A percentile compares a stretch with the other conserved stretches of the same genome.
These are phyloP conservation scores for Darksidea phi DNA, from an alignment of 495 filamentous ascomycete species.

Conservation along the genomic window DNA sequence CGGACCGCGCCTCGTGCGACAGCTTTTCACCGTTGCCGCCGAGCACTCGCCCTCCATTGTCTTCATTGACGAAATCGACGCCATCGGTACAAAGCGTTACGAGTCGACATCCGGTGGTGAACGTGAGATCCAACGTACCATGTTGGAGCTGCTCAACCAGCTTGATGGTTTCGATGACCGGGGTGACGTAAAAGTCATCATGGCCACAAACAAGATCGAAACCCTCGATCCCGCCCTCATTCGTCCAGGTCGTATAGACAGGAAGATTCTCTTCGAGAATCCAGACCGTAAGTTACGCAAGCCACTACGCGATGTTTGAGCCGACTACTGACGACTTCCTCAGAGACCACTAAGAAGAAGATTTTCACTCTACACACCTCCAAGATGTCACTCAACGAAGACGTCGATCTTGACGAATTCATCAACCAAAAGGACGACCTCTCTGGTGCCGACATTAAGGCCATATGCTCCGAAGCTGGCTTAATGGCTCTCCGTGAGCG, in stretches of 20 bases:
- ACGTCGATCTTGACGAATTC: conserved; percentile 97
- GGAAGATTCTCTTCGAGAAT: conserved; percentile 99
- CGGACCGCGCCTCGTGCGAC: conserved; percentile 87
- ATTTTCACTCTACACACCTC: conserved; percentile 99
- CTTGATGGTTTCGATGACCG: conserved; percentile 98
- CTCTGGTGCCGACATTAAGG: conserved; percentile 96
- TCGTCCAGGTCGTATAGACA: conserved; percentile 95
- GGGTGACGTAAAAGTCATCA: conserved; percentile 98
- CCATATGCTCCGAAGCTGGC: conserved; percentile 96
- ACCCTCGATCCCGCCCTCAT: conserved; percentile 95
- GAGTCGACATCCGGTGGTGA: conserved; percentile 96
- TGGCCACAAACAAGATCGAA: conserved; percentile 99
- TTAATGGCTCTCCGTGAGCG: conserved; percentile 93
- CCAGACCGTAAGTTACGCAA: conserved; percentile 72
- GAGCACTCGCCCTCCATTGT: conserved; percentile 97
- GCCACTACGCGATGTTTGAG: neutral
- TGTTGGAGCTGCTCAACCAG: conserved; percentile 98
- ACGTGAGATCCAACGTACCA: conserved; percentile 95
- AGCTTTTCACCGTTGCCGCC: conserved; percentile 96
- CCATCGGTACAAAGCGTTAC: conserved; percentile 98
- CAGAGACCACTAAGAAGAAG: conserved; percentile 98
- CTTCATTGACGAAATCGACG: conserved; percentile 99
- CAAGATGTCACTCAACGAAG: conserved; percentile 94
- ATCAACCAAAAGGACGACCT: conserved; percentile 98
- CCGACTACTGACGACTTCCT: conserved; percentile 41